Conservation (phyloP, 306 rosid genomes). For the Cucurbita moschata region DNA sequence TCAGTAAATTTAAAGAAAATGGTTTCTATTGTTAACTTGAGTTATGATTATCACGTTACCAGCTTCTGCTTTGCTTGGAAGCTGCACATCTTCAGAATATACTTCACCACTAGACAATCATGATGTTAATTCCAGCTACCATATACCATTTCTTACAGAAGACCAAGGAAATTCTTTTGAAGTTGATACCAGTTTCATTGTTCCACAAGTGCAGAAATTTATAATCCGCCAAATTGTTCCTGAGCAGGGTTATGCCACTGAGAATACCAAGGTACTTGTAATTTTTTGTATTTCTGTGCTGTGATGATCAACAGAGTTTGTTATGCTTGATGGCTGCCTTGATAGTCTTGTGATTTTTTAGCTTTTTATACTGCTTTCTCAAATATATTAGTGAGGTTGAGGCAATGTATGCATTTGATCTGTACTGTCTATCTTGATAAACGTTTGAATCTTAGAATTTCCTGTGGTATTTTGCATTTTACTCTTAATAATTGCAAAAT, state of each 20-base stretch:
- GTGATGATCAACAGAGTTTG: not conserved
- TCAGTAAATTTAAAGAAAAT: not conserved
- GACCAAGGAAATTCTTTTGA: slow-evolving; percentile 29
- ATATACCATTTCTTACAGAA: slow-evolving; percentile 28
- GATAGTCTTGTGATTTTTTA: not conserved
- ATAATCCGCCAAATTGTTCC: slow-evolving; percentile 62
- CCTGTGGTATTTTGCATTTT: not conserved
- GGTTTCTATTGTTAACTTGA: slow-evolving; percentile 5
- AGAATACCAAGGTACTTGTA: slow-evolving; percentile 54
- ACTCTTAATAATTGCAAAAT: not conserved
- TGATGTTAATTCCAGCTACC: slow-evolving; percentile 27
- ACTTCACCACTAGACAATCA: slow-evolving; percentile 22
- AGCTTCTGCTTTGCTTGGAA: slow-evolving; percentile 27
- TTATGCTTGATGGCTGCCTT: not conserved
- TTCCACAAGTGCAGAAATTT: slow-evolving; percentile 59
- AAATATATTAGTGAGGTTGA: not conserved
- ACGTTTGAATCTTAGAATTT: not conserved
- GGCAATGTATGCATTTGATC: not conserved
- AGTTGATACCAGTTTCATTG: slow-evolving; percentile 33
- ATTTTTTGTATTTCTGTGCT: slow-evolving; percentile 6
- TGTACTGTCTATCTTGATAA: not conserved
- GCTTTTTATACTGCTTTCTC: not conserved
- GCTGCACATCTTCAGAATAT: slow-evolving; percentile 24
- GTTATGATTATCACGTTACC: slow-evolving; percentile 26
- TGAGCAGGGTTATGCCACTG: slow-evolving; percentile 63